Conservation (phyloP, 768 basidiomycete species). For the Pulveroboletus sp. region DNA sequence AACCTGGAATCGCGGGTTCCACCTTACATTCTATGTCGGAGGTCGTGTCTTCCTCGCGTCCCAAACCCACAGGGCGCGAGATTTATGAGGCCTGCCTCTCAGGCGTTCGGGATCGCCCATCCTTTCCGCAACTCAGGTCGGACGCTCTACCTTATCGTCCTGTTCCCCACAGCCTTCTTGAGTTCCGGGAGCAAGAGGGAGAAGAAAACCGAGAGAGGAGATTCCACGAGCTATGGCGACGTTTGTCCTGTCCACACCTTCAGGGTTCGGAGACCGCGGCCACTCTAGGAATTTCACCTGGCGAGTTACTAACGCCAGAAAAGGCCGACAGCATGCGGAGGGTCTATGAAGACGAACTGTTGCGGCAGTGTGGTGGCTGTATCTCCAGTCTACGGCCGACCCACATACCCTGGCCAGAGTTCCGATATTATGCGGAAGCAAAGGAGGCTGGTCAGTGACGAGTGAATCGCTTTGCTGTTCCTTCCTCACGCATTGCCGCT, state of each 20-base stretch:
- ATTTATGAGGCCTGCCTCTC: conserved; percentile 49
- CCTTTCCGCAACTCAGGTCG: conserved; percentile 55
- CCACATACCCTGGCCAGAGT: conserved; percentile 65
- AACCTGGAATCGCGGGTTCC: conserved; percentile 16
- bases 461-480: conserved; percentile 9
- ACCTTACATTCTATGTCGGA: conserved; percentile 25
- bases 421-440: conserved; percentile 67
- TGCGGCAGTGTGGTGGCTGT: conserved; percentile 48
- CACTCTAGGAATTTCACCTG: conserved; percentile 9
- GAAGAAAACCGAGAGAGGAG: conserved; percentile 54
- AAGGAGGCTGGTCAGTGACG: conserved; percentile 72
- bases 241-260: conserved; percentile 38
- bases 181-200: conserved; percentile 64
- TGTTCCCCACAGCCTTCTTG: conserved; percentile 49
- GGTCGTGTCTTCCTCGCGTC: conserved; percentile 17
- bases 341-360: conserved; percentile 75
- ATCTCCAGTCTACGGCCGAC: conserved; percentile 37
- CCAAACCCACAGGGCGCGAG: conserved; percentile 41
- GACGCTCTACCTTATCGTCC: conserved; percentile 41
- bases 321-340: conserved; percentile 58
- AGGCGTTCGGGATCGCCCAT: conserved; percentile 50
- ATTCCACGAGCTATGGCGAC: conserved; percentile 59
- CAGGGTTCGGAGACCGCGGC: conserved; percentile 23
- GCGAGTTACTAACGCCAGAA: conserved; percentile 40
- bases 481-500: conserved; percentile 14